Base-by-base conservation (phyloP, 495 filamentous ascomycete species). In the Aspergillus baeticus region DNA sequence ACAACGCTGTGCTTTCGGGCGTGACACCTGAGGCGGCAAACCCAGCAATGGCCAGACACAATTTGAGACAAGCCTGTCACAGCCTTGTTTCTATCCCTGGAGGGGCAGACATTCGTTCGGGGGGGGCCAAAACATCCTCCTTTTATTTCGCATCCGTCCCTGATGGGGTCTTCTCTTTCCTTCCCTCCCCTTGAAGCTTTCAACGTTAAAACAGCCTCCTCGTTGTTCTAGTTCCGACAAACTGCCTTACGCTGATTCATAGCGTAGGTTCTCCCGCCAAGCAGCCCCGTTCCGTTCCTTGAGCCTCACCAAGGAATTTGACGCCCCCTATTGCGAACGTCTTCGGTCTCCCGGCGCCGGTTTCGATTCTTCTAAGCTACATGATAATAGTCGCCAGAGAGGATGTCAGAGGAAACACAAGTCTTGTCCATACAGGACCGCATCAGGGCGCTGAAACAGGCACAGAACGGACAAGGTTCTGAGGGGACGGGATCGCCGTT, bases 381-480 rank as follows among this genome's bases (percentile, higher is more conserved):
- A n/a, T 1, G 26, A 29, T 4, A 31, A 31, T 37, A 21, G 7
- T 6, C 1, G 35, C n/a, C n/a, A 13, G 31, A 33, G 22, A 48
- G 45, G n/a, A 65, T 65, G 63, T 51, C 69, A 7, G 76, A 79
- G 47, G 75, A 75, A 50, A 55, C 71, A 13, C 75, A 75, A 57
- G 62, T 75, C 18, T 62, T 71, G 29, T 84, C 83, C 5, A 82
- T 87, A 51, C 75, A 80, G 62, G 70, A 78, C 44, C 81, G 84
- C 45, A 86, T 87, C 55, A 81, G 81, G 41, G 75, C 79, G 20
- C 66, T 87, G 41, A 85, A 86, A 58, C 72, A 81, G 50, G 73
- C 79, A 34, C 77, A 87, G 55, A 68, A 83, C 41, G 78, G 80
- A 23, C 70, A 73, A 17, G 64, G 65, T 15, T 66, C 72, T 22